Evolutionary conservation across 2,329 filamentous ascomycete genomes (phyloP), one percentile per base, ranked within the genome.

Genomic region (Aspergillus pseudonomiae): DNA sequence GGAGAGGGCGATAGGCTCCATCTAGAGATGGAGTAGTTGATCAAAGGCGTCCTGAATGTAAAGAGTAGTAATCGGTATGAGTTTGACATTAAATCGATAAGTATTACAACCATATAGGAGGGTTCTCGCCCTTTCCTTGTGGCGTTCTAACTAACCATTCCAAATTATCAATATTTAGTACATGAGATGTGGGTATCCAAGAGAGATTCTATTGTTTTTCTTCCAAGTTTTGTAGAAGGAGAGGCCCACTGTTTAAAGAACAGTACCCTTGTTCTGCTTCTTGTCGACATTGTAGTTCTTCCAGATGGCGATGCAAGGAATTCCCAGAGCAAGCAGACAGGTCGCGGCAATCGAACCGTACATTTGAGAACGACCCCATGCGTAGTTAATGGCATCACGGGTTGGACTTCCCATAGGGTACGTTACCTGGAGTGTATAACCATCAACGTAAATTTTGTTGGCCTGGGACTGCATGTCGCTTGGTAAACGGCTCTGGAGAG

Each of bases 401-500:
- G 67, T 59, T 2, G 71, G 65, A 3, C 65, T 61, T 14, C 76
- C 78, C 14, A 73, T 60, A 57, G 70, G 69, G 46, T 77, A 78
- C 1, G 54, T 61, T 30, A 73, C 63, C 54, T 67, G 77, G 6
- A 65, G 64, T 1, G 60, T 21, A 45, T 74, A 76, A 1, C 75
- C 74, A 10, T 67, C 70, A 3, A 68, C 7, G 57, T 68, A 76
- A 30, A 79, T 73, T 1, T 58, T 30, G 34, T 71, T 65, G 14
- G 67, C 65, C 45, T 74, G 69, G 0, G 64, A 52, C 56, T 69
- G 67, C 36, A 64, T 21, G 9, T 68, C 63, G 0, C 61, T 69
- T 0, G 86, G 86, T 0, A 88, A 76, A 60, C 80, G 77, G 30
- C 71, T 70, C 36, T 66, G 65, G 12, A 89, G 78, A 0, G 80